Conservation (phyloP, 306 rosid genomes). For the Inga leiocalycina region DNA sequence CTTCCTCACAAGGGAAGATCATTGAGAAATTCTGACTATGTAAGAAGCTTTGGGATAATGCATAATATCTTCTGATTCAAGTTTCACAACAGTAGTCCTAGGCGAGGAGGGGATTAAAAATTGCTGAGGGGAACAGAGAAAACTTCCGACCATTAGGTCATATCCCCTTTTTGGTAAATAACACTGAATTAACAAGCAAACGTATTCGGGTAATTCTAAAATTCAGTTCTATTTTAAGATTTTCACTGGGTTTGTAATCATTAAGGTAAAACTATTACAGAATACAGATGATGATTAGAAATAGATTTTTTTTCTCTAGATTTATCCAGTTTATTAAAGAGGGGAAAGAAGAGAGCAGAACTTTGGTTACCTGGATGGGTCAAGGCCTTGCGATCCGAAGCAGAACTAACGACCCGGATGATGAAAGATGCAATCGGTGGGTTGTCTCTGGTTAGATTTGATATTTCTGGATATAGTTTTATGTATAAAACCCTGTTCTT, state of each 20-base stretch:
- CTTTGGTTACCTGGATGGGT: conserved; percentile 75
- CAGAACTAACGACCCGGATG: conserved; percentile 73
- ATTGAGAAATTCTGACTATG: background rate
- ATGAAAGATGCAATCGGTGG: conserved; percentile 95
- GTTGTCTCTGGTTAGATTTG: conserved; percentile 77
- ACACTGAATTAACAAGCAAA: conserved; percentile 6
- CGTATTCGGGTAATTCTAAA: background rate
- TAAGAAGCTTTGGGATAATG: background rate
- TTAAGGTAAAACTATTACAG: background rate
- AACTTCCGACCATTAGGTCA: background rate
- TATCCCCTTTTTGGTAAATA: background rate
- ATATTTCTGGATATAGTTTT: conserved; percentile 83
- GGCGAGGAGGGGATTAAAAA: background rate
- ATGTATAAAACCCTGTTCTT: conserved; percentile 77
- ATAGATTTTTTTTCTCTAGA: background rate
- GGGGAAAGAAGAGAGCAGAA: background rate
- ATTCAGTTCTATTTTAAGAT: background rate
- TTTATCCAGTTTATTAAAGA: background rate
- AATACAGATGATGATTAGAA: background rate
- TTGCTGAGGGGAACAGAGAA: conserved; percentile 2
- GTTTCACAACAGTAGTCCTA: background rate
- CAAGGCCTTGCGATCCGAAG: conserved; percentile 75
- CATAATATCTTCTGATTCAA: conserved; percentile 9
- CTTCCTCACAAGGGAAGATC: conserved; percentile 5
- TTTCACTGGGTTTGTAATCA: background rate